Evolutionary conservation across 768 basidiomycete species (phyloP), one percentile per base, ranked within the genome.

Genomic region (Exsudoporus frostii): DNA sequence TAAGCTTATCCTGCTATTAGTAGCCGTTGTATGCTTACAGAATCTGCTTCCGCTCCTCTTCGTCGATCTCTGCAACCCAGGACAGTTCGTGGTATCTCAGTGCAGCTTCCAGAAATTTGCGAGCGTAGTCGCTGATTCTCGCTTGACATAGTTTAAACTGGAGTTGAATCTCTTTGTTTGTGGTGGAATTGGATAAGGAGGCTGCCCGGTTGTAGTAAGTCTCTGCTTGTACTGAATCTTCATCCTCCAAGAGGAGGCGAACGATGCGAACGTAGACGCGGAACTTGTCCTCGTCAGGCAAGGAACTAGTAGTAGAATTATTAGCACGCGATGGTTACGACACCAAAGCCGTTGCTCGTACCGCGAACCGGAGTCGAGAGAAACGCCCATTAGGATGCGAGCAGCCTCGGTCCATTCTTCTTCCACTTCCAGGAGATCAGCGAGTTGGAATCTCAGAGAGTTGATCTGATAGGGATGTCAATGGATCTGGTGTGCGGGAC

Each of bases 171-270:
- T 88, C 90, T 61, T 83, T 85, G 72, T 98, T 85, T 15, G 76
- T 77, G 36, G 88, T 83, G 15, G 86, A 83, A 67, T 93, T 89
- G 22, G 92, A 85, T 20, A 98, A 81, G 20, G 94, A 81, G 1
- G 93, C 91, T 19, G 97, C 97, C 50, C 97, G 90, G 65, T 95
- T 96, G 71, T 96, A 96, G 72, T 94, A 98, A 2, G 93, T 91
- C 68, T 98, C 96, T n/a, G 97, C 97, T 70, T 94, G 91, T 2
- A 95, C 88, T 5, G 91, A 92, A 65, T 99, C 96, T 67, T 96
- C 94, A 50, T 97, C 94, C 74, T 99, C 96, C 32, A 99, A 79
- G 19, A 97, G 79, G 6, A 98, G 79, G 17, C 97, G 86, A 48
- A 98, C 91, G 58, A 98, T 96, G 53, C 95, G 88, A 54, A 98